Evolutionary conservation across 805 yeast species (phyloP), one percentile per base, ranked within the genome.

Genomic region (Dipodascus geniculatus): DNA sequence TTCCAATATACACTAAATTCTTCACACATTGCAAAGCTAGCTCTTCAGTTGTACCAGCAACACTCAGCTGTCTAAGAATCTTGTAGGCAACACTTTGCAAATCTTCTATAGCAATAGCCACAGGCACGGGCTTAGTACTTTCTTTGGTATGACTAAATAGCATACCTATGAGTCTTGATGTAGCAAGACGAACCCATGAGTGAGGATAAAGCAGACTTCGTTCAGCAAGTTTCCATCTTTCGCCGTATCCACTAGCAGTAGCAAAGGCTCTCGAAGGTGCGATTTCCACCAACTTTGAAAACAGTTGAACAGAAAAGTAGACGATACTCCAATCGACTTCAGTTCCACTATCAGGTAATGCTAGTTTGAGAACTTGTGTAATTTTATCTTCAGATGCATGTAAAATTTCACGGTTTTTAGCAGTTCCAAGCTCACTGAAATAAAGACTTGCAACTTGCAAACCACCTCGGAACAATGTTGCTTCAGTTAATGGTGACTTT

Each of bases 101-200:
- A 49, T 81, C 80, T 24, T 71, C 68, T 22, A 69, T 70, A 1
- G 70, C 57, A 48, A 81, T 71, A 2, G 68, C 57, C 1, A 51
- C 59, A 11, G 60, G 68, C 22, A 33, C 42, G 16, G 33, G 31
- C 1, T 31, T 24, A 6, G 48, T 51, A 8, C 35, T 54, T 16
- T 63, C 60, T 35, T 71, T 68, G 24, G 61, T 49, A 51, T 75
- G 72, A 6, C 75, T 62, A 54, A 86, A 70, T 51, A 85, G 63
- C 1, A 68, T 62, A 1, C 83, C 82, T 42, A 82, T 65, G 33
- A 87, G 70, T 52, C 90, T 73, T 3, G 83, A 70, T 1, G 95
- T 72, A 3, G 77, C 69, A 55, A 85, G 72, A 61, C 97, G 79
- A 3, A 90, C 85, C 98, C 98, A 90, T 1, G 93, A 75, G 67